Evolutionary conservation across 306 rosid genomes (phyloP), one percentile per base, ranked within the genome.

Genomic region (Fagus sylvatica): DNA sequence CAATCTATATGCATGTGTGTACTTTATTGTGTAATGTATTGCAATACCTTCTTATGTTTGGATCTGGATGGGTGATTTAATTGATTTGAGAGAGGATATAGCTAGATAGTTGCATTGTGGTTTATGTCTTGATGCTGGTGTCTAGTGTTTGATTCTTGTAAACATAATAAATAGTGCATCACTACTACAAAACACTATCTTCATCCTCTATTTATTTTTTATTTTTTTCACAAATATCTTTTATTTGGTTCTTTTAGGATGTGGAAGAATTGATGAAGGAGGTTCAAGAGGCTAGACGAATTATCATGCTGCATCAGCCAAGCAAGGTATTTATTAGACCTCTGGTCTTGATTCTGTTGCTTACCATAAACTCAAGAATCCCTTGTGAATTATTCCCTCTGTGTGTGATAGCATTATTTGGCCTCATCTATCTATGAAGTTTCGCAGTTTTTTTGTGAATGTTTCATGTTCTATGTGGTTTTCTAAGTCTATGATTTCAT

Each of bases 301-400:
- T 93, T 76, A 93, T 89, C 84, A 91, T 93, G 98, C 90, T 93
- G 83, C 98, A 93, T 84, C 96, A 91, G 79, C 98, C 98, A 42
- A 93, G 98, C 96, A 93, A 90, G 97, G 98, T 91, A 73, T 74
- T 36, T 64, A 39, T 49, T 69, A 56, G 69, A 49, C 75, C 51
- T 69, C 32, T 80, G 13, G 16, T 76, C 46, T 42, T 79, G 12
- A 43, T 71, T 61, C 46, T 55, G 57, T 74, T 49, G 49, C 71
- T 15, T 30, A 41, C 41, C 51, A 5, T 43, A 37, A 48, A 39
- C 22, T n/a, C 30, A n/a, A n/a, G 64, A 46, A 46, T 46, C 15
- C 4, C 51, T 46, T 46, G 1, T 46, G 51, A 46, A 46, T 2
- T 43, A 46, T 2, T 22, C 33, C 62, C 13, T 33, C 7, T 3